Base-by-base conservation (phyloP, 768 basidiomycete genomes). In the Leccinum boreale region DNA sequence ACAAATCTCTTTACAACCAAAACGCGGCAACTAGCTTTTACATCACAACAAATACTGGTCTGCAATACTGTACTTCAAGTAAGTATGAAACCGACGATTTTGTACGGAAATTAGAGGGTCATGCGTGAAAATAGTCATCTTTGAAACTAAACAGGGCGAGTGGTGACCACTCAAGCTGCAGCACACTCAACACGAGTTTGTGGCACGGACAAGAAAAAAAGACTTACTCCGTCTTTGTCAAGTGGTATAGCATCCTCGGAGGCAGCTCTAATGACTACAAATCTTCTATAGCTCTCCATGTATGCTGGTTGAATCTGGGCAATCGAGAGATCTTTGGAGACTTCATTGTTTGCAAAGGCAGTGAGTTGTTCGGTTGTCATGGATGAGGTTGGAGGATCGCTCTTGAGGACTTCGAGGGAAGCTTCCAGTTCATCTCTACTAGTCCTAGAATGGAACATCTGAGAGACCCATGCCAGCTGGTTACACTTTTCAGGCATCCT, bases 231-330 rank as follows among this genome's bases (percentile, higher is more conserved):
- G 57, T 75, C 67, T 48, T 66, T 69, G 46, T 76, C 67, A 55
- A 54, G 60, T 52, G 63, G 55, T 42, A 65, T 58, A 29, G 59
- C 57, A 11, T 55, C 59, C 60, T 79, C 74, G 33, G 66, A 69
- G 46, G 71, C 65, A 50, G 75, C 73, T 63, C 67, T 78, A 36
- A 92, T 72, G 1, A 88, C 77, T 11, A 88, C 82, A 70, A 81
- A 91, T 26, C 90, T 81, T 26, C 90, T 81, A 65, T 85, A 85
- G 29, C 75, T 65, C 49, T 77, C 71, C 81, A 87, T 84, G 35
- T 90, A 74, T 23, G 64, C 70, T n/a, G 85, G 87, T 58, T 90
- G 87, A 46, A 72, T 69, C 62, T 87, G 85, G 76, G 89, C 81
- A 42, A 62, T 64, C 26, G 66, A 58, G 62, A 90, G 64, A 60